These are phyloP conservation scores for Citrus trifoliata DNA, from an alignment of 345 rosid genomes.

Conservation along the genomic window DNA sequence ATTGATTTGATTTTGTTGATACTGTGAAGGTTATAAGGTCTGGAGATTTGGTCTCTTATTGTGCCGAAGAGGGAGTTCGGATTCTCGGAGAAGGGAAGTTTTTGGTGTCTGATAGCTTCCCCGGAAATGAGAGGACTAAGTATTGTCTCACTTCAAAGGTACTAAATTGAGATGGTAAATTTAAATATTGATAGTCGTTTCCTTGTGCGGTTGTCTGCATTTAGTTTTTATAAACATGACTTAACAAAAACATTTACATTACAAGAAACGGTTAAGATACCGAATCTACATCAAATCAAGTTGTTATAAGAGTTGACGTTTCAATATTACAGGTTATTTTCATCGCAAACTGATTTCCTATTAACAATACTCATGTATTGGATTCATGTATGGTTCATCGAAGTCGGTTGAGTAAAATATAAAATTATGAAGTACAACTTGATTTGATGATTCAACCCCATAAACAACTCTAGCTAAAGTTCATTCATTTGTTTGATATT, in stretches of 20 bases:
- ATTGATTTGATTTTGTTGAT: neutral
- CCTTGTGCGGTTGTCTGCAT: neutral
- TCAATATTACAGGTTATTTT: neutral
- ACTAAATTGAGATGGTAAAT: neutral
- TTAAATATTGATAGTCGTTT: neutral
- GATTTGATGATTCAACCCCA: neutral
- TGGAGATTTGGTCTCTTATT: slow-evolving; percentile 89
- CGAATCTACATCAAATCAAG: neutral
- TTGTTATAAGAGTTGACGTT: neutral
- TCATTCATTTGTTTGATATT: neutral
- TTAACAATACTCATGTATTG: neutral
- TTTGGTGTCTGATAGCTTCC: slow-evolving; percentile 93
- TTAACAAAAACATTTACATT: too few species aligned
- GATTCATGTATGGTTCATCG: neutral
- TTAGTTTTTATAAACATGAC: neutral
- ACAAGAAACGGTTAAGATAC: neutral
- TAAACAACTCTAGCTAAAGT: neutral
- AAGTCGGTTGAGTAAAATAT: neutral
- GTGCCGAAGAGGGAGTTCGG: slow-evolving; percentile 96
- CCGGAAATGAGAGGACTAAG: slow-evolving; percentile 96
- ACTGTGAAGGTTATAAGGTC: slow-evolving; percentile 81
- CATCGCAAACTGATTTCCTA: neutral
- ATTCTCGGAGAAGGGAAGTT: slow-evolving; percentile 93
- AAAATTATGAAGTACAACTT: too few species aligned
- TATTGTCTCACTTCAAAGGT: slow-evolving; percentile 98